phyloP scores from a whole-genome alignment of 179 eudicot species.

The Actinidia chinensis region DNA sequence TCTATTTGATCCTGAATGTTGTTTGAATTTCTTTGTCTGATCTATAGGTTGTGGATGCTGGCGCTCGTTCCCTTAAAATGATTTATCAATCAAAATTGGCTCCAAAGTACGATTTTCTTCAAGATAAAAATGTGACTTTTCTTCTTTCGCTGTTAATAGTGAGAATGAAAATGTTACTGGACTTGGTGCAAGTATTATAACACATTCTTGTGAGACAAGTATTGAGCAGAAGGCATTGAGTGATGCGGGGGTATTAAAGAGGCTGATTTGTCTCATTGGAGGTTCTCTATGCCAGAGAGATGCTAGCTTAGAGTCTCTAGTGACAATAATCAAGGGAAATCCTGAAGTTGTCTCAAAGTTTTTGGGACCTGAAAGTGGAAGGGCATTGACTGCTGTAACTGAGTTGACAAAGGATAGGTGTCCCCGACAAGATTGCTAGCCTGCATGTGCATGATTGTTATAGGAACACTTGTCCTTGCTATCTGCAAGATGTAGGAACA shows the following conservation, averaged over 20 bases:
- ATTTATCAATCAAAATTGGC: conserved; percentile 90
- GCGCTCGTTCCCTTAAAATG: conserved; percentile 87
- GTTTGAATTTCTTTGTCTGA: neutral
- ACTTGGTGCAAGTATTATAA: conserved; percentile 88
- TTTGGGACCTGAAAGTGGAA: conserved; percentile 64
- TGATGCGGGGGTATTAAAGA: conserved; percentile 77
- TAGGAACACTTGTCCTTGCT: conserved; percentile 61
- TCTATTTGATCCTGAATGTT: neutral
- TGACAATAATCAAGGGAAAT: conserved; percentile 61
- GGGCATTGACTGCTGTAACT: conserved; percentile 52
- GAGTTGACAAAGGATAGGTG: conserved; percentile 70
- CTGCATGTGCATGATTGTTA: conserved; percentile 68
- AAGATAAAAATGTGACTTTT: conserved; percentile 60
- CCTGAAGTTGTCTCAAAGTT: conserved; percentile 55
- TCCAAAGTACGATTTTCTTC: conserved; percentile 75
- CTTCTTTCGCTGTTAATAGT: conserved; percentile 69
- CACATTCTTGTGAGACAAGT: conserved; percentile 77
- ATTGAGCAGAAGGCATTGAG: conserved; percentile 67
- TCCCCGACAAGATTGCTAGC: conserved; percentile 87
- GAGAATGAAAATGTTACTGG: conserved; percentile 85
- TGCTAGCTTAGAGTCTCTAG: conserved; percentile 86
- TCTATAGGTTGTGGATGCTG: conserved; percentile 85
- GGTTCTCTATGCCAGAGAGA: conserved; percentile 84
- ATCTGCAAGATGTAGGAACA: conserved; percentile 55
- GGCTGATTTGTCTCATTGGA: conserved; percentile 65